Evolutionary conservation across 2,329 filamentous ascomycete genomes (phyloP), one percentile per base, ranked within the genome.

Genomic region (Microcyclosporella mali): DNA sequence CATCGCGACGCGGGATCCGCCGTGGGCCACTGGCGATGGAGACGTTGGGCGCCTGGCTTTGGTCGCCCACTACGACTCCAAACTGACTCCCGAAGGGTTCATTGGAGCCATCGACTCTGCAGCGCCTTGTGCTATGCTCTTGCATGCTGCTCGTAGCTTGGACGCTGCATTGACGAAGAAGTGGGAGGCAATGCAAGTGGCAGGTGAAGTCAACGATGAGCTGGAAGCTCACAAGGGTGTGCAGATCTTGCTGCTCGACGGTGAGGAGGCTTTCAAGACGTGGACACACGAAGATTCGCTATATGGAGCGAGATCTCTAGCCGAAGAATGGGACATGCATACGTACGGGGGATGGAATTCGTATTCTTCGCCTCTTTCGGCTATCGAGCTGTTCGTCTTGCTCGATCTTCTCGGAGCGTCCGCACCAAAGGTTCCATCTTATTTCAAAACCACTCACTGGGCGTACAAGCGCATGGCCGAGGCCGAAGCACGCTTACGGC

Each of bases 51-150:
- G 88, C 37, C 69, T 97, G 59, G 90, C 88, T 11, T 74, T 98
- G 41, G 92, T 90, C 6, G 92, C 92, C 31, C 92, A 98, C 63
- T 97, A 95, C 63, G 92, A 98, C 58, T 89, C 82, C 61, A 85
- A 94, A 66, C 74, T 84, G 45, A 72, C 72, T 18, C 90, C 89
- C 0, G 70, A 81, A 47, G 90, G 88, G 1, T 98, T 98, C 63
- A 85, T 98, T 45, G 92, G 92, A 0, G 92, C 90, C 0, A 94
- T 81, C 11, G 92, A 98, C 61, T 95, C 88, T 56, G 92, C 92
- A 1, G 92, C 86, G 14, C 89, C 92, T 8, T 97, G 90, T 65
- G 92, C 92, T 0, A 88, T 97, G 75, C 73, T 98, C 45, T 77
- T 98, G 78, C 86, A 95, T 62, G 80, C 84, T 10, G 86, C 89